Percentiles rank a stretch among this genome's conserved stretches.
Conservation (phyloP, 2,329 filamentous ascomycete species). For the Epichloe sp. region DNA sequence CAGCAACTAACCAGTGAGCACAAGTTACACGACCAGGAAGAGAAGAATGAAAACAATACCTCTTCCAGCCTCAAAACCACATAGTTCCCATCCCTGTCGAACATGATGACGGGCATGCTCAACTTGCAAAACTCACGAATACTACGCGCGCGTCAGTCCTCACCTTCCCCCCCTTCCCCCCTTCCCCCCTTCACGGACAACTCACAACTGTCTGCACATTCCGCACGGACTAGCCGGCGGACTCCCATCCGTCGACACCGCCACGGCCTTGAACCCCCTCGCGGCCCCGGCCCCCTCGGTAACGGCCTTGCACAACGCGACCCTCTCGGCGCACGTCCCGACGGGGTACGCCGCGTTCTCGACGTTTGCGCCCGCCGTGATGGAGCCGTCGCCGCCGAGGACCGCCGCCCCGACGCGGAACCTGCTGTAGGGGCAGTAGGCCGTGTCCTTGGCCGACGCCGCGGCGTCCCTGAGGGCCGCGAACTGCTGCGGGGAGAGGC, state of each 20-base stretch:
- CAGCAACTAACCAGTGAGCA: slow-evolving; percentile 36
- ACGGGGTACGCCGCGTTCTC: slow-evolving; percentile 92
- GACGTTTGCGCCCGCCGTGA: slow-evolving; percentile 60
- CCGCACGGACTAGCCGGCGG: slow-evolving; percentile 70
- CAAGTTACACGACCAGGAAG: not conserved
- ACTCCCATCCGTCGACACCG: slow-evolving; percentile 68
- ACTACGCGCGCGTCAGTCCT: slow-evolving; percentile 22
- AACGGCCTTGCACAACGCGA: slow-evolving; percentile 74
- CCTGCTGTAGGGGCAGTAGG: slow-evolving; percentile 87
- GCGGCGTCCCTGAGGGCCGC: slow-evolving; percentile 45
- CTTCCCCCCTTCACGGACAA: no score
- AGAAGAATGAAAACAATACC: slow-evolving; percentile 23
- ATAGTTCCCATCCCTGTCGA: slow-evolving; percentile 66
- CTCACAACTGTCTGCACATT: slow-evolving; percentile 89
- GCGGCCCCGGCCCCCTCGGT: slow-evolving; percentile 24
- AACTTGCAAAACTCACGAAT: slow-evolving; percentile 64
- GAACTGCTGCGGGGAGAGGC: slow-evolving; percentile 52
- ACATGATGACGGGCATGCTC: slow-evolving; percentile 78
- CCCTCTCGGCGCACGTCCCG: slow-evolving; percentile 87
- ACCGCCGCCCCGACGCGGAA: slow-evolving; percentile 84
- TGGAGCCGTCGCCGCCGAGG: slow-evolving; percentile 37
- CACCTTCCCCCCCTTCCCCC: no score
- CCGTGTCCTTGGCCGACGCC: slow-evolving; percentile 57
- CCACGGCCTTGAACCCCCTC: slow-evolving; percentile 57
- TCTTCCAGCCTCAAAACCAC: slow-evolving; percentile 57